Conservation (phyloP, 2,329 filamentous ascomycete genomes). For the Hymenoscyphus salicellus region DNA sequence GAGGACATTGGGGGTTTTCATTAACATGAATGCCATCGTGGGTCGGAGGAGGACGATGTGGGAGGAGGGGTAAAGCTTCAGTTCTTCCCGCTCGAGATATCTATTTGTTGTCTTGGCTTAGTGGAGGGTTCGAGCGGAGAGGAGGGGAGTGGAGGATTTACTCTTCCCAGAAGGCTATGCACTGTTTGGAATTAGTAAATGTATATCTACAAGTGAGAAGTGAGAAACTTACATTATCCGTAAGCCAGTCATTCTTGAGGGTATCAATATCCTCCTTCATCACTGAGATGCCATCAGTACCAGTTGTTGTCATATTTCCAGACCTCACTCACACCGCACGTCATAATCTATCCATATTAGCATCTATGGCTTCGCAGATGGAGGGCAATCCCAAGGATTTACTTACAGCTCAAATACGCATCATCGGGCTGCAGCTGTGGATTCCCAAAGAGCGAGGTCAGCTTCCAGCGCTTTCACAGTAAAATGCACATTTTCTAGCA, state of each 20-base stretch:
- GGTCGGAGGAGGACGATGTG: constrained; percentile 88
- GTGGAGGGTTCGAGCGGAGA: constrained; percentile 11
- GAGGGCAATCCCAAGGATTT: neutral
- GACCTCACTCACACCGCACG: constrained; percentile 52
- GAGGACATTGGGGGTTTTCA: constrained; percentile 63
- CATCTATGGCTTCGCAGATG: neutral
- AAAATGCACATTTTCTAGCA: constrained; percentile 14
- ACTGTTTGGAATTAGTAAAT: constrained; percentile 47
- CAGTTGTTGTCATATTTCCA: neutral
- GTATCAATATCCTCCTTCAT: constrained; percentile 86
- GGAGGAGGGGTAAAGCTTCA: constrained; percentile 74
- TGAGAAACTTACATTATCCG: constrained; percentile 73
- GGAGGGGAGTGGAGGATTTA: constrained; percentile 43
- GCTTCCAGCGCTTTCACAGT: constrained; percentile 16
- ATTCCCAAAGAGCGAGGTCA: constrained; percentile 23
- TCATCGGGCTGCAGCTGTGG: constrained; percentile 58
- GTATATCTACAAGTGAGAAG: constrained; percentile 14
- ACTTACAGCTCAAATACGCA: constrained; percentile 67
- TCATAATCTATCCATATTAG: constrained; percentile 54
- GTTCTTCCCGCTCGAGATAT: constrained; percentile 85
- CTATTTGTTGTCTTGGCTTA: constrained; percentile 37
- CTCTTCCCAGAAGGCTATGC: constrained; percentile 98
- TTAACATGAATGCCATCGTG: constrained; percentile 87
- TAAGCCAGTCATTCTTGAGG: constrained; percentile 86
- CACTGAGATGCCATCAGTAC: constrained; percentile 50